A percentile compares a stretch with the other conserved stretches of the same genome.
phyloP scores from a whole-genome alignment of 1,284 basidiomycete genomes.

The Austroboletus rostrupii region DNA sequence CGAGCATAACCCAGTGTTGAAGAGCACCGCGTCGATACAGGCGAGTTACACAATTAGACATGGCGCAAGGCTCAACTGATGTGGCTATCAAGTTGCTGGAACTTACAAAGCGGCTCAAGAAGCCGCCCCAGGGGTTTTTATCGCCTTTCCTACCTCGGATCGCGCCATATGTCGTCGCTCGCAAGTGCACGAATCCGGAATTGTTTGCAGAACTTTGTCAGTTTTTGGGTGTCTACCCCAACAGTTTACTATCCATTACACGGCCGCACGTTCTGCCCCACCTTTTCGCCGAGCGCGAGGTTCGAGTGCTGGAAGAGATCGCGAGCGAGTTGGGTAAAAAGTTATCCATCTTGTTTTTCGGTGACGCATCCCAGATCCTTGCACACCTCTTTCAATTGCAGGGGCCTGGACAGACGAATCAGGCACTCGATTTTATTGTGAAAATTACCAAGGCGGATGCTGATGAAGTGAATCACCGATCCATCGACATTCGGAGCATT shows the following conservation, averaged over 20 bases:
- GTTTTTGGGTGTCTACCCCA: slow-evolving; percentile 51
- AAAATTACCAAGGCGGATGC: slow-evolving; percentile 28
- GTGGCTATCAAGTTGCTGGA: slow-evolving; percentile 49
- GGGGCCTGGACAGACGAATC: slow-evolving; percentile 47
- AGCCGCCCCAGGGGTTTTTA: slow-evolving; percentile 66
- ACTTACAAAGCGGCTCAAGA: slow-evolving; percentile 55
- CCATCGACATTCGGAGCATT: slow-evolving; percentile 50
- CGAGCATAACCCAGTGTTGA: slow-evolving; percentile 61
- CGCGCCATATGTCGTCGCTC: slow-evolving; percentile 62
- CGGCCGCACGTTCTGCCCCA: slow-evolving; percentile 66
- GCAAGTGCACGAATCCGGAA: slow-evolving; percentile 55
- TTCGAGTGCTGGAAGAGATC: slow-evolving; percentile 43
- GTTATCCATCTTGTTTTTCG: slow-evolving; percentile 56
- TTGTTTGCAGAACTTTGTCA: slow-evolving; percentile 61
- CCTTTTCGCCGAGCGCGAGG: slow-evolving; percentile 63
- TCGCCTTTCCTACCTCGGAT: slow-evolving; percentile 69
- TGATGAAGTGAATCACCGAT: slow-evolving; percentile 23
- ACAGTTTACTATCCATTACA: slow-evolving; percentile 68
- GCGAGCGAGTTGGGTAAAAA: slow-evolving; percentile 42
- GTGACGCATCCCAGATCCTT: slow-evolving; percentile 63
- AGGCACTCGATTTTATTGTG: slow-evolving; percentile 61
- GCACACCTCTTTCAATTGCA: slow-evolving; percentile 68
- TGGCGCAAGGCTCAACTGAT: slow-evolving; percentile 9
- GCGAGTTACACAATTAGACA: slow-evolving; percentile 15
- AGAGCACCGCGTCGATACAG: slow-evolving; percentile 68